Percentiles rank a stretch among this genome's conserved stretches.
These are phyloP conservation scores for Batrachochytrium dendrobatidis DNA, from an alignment of 371 early-diverging fungal species.

Conservation along the genomic window DNA sequence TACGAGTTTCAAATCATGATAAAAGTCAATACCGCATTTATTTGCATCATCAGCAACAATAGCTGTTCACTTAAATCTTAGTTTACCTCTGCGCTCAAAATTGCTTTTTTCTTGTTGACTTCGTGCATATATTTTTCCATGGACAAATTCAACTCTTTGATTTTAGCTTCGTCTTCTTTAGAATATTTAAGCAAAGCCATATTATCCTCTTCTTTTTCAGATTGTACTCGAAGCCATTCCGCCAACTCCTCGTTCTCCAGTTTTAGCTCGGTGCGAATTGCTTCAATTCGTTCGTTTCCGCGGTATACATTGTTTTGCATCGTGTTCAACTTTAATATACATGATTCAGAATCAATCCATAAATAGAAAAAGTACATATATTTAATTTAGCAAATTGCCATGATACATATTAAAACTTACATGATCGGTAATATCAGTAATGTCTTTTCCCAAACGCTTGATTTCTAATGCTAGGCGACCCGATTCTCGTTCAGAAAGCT, in stretches of 20 bases:
- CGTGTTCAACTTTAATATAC: slow-evolving; percentile 28
- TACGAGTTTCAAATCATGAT: no score
- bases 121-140: slow-evolving; percentile 44
- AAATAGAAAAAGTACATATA: neutral
- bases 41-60: no score
- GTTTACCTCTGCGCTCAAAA: slow-evolving; percentile 39
- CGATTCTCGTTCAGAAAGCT: slow-evolving; percentile 43
- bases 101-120: slow-evolving; percentile 41
- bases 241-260: slow-evolving; percentile 44
- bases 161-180: slow-evolving; percentile 44
- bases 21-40: no score
- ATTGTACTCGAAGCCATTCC: slow-evolving; percentile 48
- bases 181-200: slow-evolving; percentile 43
- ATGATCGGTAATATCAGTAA: slow-evolving; percentile 34
- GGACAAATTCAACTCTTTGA: slow-evolving; percentile 37
- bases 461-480: slow-evolving; percentile 41
- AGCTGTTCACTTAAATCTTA: no score
- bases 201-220: slow-evolving; percentile 53
- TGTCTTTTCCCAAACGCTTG: slow-evolving; percentile 36
- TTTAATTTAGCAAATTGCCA: neutral
- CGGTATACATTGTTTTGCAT: slow-evolving; percentile 46
- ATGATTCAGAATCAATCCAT: neutral
- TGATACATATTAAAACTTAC: slow-evolving; percentile 15
- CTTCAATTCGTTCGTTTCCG: slow-evolving; percentile 40
- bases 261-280: slow-evolving; percentile 36